Conservation (phyloP, 495 filamentous ascomycete genomes). For the Hyaloscypha finlandica region DNA sequence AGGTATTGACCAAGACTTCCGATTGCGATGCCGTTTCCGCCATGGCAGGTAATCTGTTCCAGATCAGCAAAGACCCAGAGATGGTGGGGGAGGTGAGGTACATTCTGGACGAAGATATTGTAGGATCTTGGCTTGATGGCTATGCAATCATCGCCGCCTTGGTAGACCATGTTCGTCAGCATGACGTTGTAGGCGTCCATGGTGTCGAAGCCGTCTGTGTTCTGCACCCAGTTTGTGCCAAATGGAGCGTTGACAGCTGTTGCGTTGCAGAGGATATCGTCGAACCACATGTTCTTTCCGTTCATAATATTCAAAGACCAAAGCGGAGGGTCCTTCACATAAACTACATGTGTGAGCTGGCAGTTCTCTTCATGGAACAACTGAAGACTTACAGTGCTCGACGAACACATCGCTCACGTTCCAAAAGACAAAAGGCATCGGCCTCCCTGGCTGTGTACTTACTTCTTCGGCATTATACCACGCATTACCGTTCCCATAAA, state of each 20-base stretch:
- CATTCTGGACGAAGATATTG: conserved; percentile 52
- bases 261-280: conserved; percentile 52
- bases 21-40: conserved; percentile 59
- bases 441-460: conserved; percentile 49
- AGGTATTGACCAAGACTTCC: conserved; percentile 59
- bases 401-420: conserved; percentile 57
- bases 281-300: conserved; percentile 54
- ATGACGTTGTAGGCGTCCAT: conserved; percentile 55
- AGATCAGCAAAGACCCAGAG: conserved; percentile 4
- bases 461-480: conserved; percentile 46
- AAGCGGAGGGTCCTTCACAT: conserved; percentile 53
- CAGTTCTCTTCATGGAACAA: neutral
- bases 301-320: conserved; percentile 63
- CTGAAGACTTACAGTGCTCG: conserved; percentile 40
- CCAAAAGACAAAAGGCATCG: conserved; percentile 64
- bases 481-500: conserved; percentile 53
- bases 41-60: conserved; percentile 44
- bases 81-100: conserved; percentile 20
- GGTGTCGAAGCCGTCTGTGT: conserved; percentile 61
- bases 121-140: conserved; percentile 60
- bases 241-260: conserved; percentile 52
- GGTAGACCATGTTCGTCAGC: conserved; percentile 57
- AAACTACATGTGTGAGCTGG: conserved; percentile 34
- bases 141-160: conserved; percentile 60
- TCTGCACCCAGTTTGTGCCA: conserved; percentile 59